Conservation (phyloP, 176 grass and related monocot species). For the Musa beccarii region DNA sequence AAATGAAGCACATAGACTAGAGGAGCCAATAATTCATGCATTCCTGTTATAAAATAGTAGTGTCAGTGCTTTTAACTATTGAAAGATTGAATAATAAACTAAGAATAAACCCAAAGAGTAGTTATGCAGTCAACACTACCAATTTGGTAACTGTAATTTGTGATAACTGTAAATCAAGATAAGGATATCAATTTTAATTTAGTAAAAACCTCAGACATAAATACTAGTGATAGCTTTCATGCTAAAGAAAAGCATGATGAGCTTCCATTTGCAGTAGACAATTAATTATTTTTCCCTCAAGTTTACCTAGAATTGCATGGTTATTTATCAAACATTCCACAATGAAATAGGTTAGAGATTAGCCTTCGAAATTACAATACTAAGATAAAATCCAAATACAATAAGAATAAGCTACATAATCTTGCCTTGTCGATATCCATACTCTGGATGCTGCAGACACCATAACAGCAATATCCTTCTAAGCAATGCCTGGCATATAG, state of each 20-base stretch:
- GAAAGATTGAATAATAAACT: not conserved
- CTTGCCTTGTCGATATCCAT: slow-evolving; percentile 86
- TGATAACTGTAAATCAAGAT: not conserved
- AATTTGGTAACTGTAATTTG: no score
- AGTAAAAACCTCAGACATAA: not conserved
- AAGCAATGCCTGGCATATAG: slow-evolving; percentile 66
- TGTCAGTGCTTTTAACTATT: not conserved
- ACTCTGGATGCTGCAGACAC: slow-evolving; percentile 87
- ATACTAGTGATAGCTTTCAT: not conserved
- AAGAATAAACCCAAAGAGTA: not conserved
- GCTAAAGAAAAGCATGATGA: not conserved
- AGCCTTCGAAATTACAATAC: not conserved
- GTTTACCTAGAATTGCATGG: not conserved
- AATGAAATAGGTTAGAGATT: not conserved
- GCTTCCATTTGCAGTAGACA: not conserved
- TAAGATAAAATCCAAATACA: no score
- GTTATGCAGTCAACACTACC: no score
- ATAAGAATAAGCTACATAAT: not conserved
- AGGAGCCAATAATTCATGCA: slow-evolving; percentile 94
- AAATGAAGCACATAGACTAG: slow-evolving; percentile 90
- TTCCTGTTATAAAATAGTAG: slow-evolving; percentile 41
- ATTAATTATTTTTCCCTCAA: not conserved
- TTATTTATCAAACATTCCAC: not conserved
- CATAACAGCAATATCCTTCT: slow-evolving; percentile 76
- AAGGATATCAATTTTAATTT: not conserved